These are phyloP conservation scores for Mycosarcoma mackinlayi DNA, from an alignment of 1,284 basidiomycete species.

Conservation along the genomic window DNA sequence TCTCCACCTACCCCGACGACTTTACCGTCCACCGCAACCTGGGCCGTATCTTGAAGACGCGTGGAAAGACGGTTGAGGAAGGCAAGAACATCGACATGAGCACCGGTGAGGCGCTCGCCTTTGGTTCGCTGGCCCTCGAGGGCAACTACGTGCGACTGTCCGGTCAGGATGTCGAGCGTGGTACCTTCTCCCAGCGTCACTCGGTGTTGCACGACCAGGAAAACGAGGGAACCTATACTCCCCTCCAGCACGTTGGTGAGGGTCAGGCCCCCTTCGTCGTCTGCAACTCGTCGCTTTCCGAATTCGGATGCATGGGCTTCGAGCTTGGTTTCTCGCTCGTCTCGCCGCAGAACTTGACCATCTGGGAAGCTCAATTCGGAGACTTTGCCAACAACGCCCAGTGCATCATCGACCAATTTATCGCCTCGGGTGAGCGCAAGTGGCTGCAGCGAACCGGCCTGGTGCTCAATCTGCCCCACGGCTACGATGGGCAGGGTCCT, in stretches of 20 bases:
- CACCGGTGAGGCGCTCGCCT: constrained; percentile 97
- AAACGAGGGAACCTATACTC: constrained; percentile 88
- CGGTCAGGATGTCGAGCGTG: constrained; percentile 98
- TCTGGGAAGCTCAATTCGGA: constrained; percentile 99
- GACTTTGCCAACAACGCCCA: constrained; percentile 86
- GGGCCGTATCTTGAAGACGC: constrained; percentile 85
- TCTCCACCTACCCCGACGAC: constrained; percentile 83
- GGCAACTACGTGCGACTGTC: constrained; percentile 94
- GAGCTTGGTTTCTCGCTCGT: constrained; percentile 99
- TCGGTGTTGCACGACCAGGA: constrained; percentile 95
- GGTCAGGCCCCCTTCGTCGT: constrained; percentile 92
- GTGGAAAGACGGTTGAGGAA: constrained; percentile 89
- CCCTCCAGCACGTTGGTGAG: constrained; percentile 86
- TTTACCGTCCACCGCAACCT: constrained; percentile 94
- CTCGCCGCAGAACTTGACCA: constrained; percentile 89
- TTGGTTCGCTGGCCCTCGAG: constrained; percentile 91
- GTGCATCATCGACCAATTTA: constrained; percentile 98
- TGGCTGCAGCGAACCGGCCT: constrained; percentile 96
- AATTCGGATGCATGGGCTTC: constrained; percentile 94
- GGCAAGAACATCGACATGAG: constrained; percentile 96
- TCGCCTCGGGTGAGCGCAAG: constrained; percentile 96
- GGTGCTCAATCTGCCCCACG: constrained; percentile 87
- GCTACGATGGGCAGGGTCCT: constrained; percentile 98
- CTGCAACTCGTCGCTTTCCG: constrained; percentile 97
- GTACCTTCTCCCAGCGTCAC: constrained; percentile 99